These are phyloP conservation scores for Castanea crenata DNA, from an alignment of 306 rosid species.

Conservation along the genomic window DNA sequence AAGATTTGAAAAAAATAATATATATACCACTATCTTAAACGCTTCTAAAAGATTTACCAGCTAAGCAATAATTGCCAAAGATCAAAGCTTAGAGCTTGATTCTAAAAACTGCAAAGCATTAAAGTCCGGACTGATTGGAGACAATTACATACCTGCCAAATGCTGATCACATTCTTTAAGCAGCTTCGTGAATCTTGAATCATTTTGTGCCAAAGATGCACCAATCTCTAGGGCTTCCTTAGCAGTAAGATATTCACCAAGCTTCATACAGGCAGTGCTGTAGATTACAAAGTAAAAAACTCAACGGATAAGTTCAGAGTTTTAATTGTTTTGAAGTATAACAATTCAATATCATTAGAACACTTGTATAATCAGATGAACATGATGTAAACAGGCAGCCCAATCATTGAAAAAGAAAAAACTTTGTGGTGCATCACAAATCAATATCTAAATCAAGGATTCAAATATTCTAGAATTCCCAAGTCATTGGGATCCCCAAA, in stretches of 20 bases:
- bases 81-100: neutral
- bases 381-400: too few species aligned
- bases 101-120: neutral
- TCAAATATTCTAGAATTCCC: neutral
- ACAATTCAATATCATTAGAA: neutral
- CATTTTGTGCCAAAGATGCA: slow-evolving; percentile 17
- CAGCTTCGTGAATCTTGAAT: slow-evolving; percentile 22
- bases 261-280: slow-evolving; percentile 23
- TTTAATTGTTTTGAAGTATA: too few species aligned
- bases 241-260: slow-evolving; percentile 29
- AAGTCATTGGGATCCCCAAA: too few species aligned
- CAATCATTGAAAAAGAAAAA: neutral
- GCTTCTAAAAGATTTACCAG: neutral
- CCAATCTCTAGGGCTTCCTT: slow-evolving; percentile 21
- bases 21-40: neutral
- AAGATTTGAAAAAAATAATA: slow-evolving; percentile 6
- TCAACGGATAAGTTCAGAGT: neutral
- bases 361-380: neutral
- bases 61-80: neutral
- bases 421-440: neutral
- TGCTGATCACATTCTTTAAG: slow-evolving; percentile 13
- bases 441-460: neutral
- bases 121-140: neutral
- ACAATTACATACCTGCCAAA: slow-evolving; percentile 16
- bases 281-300: neutral